Evolutionary conservation across 2,329 filamentous ascomycete species (phyloP).

Genomic region (Metarhizium sp.): DNA sequence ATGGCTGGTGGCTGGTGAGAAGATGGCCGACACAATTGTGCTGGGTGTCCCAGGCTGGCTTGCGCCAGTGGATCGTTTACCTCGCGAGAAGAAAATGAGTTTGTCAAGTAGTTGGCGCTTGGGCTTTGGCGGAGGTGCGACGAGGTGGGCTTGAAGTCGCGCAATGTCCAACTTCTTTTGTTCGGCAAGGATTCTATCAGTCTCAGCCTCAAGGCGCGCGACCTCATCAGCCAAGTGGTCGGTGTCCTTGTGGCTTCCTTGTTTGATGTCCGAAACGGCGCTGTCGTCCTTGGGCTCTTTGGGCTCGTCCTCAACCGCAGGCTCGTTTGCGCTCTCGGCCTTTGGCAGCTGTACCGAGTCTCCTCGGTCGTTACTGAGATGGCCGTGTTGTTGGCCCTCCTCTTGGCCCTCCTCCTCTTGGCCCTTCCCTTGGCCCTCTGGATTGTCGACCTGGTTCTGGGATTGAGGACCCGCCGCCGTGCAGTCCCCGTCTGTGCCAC

Average conservation of each 20-base stretch:
- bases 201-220: constrained; percentile 36
- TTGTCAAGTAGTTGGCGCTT: constrained; percentile 37
- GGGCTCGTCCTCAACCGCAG: neutral
- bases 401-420: neutral
- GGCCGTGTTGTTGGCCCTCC: neutral
- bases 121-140: constrained; percentile 19
- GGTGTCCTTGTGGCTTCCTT: neutral
- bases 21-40: constrained; percentile 23
- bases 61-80: constrained; percentile 27
- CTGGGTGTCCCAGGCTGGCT: constrained; percentile 24
- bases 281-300: neutral
- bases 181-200: constrained; percentile 37
- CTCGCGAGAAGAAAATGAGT: constrained; percentile 35
- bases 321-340: too few relatives aligned
- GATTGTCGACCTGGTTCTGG: neutral
- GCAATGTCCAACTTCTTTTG: constrained; percentile 40
- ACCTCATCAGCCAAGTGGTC: constrained; percentile 26
- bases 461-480: neutral
- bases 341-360: neutral
- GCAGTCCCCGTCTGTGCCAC: neutral
- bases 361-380: neutral
- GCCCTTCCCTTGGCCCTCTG: too few relatives aligned
- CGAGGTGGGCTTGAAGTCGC: constrained; percentile 33
- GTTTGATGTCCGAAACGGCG: neutral
- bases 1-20: constrained; percentile 25